Conservation (phyloP, 441 rosid species). For the Syzygium syzygioides region DNA sequence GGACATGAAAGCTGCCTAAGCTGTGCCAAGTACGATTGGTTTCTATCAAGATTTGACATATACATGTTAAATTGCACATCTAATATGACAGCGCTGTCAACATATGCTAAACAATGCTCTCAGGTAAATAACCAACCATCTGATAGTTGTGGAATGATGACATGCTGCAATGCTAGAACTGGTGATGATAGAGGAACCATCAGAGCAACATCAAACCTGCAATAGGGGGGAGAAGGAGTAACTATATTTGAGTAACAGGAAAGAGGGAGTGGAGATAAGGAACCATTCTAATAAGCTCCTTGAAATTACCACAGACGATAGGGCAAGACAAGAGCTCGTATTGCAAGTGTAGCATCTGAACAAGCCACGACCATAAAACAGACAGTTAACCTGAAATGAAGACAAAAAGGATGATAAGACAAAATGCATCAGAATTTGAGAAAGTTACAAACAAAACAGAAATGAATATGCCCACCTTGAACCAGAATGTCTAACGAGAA, state of each 20-base stretch:
- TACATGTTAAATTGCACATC: neutral
- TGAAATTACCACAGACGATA: slow-evolving; percentile 72
- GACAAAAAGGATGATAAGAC: slow-evolving; percentile 3
- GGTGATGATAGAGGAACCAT: slow-evolving; percentile 70
- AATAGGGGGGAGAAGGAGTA: slow-evolving; percentile 9
- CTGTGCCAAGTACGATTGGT: neutral
- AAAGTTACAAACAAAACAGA: neutral
- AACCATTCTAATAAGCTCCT: neutral
- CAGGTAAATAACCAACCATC: slow-evolving; percentile 33
- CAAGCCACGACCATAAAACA: slow-evolving; percentile 86
- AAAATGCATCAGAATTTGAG: neutral
- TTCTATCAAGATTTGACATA: neutral
- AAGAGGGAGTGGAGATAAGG: neutral
- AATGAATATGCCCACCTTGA: slow-evolving; percentile 51
- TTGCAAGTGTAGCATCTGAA: slow-evolving; percentile 84
- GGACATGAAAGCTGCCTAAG: neutral
- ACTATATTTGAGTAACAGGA: neutral
- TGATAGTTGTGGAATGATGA: slow-evolving; percentile 40
- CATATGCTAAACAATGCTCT: neutral
- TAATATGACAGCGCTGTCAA: neutral
- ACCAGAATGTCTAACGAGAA: slow-evolving; percentile 67
- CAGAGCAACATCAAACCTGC: slow-evolving; percentile 90
- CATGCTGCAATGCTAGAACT: slow-evolving; percentile 74
- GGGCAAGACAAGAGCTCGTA: slow-evolving; percentile 85
- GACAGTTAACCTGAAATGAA: slow-evolving; percentile 65